A percentile compares a stretch with the other conserved stretches of the same genome.
These are phyloP conservation scores for Tetrapisispora pingtungensis DNA, from an alignment of 805 yeast species.

Conservation along the genomic window DNA sequence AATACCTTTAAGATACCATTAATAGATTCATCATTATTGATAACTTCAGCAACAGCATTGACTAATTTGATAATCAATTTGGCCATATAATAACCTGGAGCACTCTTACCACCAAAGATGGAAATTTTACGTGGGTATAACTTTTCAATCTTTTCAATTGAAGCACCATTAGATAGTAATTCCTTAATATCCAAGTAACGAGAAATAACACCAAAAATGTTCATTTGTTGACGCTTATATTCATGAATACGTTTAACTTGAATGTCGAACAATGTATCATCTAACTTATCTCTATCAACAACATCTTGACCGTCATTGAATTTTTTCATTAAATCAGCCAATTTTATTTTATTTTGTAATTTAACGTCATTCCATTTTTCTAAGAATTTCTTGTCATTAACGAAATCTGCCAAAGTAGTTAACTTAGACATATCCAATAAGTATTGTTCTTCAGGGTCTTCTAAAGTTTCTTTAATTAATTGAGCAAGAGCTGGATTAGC, in stretches of 20 bases:
- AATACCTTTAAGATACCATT: constrained; percentile 74
- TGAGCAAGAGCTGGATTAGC: constrained; percentile 75
- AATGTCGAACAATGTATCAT: constrained; percentile 70
- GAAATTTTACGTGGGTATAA: constrained; percentile 66
- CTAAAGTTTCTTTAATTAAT: constrained; percentile 59
- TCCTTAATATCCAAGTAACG: constrained; percentile 71
- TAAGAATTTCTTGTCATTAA: constrained; percentile 62
- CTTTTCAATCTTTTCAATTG: constrained; percentile 48
- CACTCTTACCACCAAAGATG: constrained; percentile 89
- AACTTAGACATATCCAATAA: constrained; percentile 58
- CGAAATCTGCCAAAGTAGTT: constrained; percentile 54
- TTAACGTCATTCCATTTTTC: constrained; percentile 64
- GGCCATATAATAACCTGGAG: constrained; percentile 97
- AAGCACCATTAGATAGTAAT: constrained; percentile 30
- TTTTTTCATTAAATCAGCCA: constrained; percentile 57
- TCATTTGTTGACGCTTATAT: constrained; percentile 90
- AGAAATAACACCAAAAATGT: constrained; percentile 80
- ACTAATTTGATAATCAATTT: constrained; percentile 79
- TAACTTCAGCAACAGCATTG: constrained; percentile 69
- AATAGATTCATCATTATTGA: constrained; percentile 67
- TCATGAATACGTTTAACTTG: constrained; percentile 95
- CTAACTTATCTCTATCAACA: constrained; percentile 44
- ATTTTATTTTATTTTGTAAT: constrained; percentile 52
- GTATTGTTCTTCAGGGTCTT: constrained; percentile 52
- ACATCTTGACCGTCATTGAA: constrained; percentile 46